Evolutionary conservation across 2,329 filamentous ascomycete genomes (phyloP).

Genomic region (Apiospora arundinis): DNA sequence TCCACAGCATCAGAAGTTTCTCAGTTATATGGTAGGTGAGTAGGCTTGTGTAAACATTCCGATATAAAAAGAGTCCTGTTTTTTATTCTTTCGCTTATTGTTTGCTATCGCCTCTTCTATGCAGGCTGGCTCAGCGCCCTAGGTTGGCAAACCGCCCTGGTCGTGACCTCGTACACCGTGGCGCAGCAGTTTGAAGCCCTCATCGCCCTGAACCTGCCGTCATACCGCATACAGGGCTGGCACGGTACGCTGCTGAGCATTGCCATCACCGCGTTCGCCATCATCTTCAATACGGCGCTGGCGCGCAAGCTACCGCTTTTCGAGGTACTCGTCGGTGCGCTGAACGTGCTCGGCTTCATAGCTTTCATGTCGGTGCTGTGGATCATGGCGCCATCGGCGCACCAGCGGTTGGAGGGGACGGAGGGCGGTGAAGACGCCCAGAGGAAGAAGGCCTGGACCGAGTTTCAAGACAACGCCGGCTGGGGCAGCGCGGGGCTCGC

Average conservation of each 20-base stretch:
- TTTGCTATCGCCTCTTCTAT: constrained; percentile 28
- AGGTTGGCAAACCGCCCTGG: constrained; percentile 49
- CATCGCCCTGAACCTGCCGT: constrained; percentile 44
- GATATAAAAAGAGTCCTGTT: too few relatives aligned
- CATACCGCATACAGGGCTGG: constrained; percentile 45
- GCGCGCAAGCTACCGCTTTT: constrained; percentile 48
- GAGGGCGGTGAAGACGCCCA: not conserved
- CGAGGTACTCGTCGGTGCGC: constrained; percentile 49
- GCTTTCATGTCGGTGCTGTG: constrained; percentile 48
- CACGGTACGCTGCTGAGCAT: constrained; percentile 52
- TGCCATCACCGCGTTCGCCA: constrained; percentile 47
- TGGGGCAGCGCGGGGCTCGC: constrained; percentile 43
- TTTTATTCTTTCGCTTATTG: too few relatives aligned
- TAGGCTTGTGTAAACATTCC: constrained; percentile 20
- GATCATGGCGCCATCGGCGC: constrained; percentile 37
- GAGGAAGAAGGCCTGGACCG: constrained; percentile 34
- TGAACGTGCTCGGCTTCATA: constrained; percentile 53
- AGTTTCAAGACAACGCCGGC: constrained; percentile 40
- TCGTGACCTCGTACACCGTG: not conserved
- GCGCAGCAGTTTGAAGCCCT: constrained; percentile 49
- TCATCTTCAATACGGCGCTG: constrained; percentile 52
- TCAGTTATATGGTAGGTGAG: constrained; percentile 60
- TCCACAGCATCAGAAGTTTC: constrained; percentile 52
- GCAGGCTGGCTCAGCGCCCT: constrained; percentile 50
- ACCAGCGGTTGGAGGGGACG: too few relatives aligned